phyloP scores from a whole-genome alignment of 495 filamentous ascomycete species.

The Neurospora cerealis region DNA sequence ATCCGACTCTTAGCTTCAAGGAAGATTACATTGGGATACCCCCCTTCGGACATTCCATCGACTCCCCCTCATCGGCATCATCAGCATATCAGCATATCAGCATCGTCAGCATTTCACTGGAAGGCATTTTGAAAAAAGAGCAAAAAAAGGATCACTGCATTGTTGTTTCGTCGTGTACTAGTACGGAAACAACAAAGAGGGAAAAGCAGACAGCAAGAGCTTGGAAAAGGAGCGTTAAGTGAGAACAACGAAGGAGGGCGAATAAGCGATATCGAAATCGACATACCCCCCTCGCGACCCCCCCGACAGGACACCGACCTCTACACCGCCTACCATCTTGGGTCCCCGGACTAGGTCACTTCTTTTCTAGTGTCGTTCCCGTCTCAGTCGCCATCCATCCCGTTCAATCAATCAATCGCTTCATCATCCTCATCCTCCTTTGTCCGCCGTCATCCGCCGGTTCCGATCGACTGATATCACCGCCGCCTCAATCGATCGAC shows the following conservation, averaged over 20 bases:
- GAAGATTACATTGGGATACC: constrained; percentile 1
- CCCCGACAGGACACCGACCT: background rate
- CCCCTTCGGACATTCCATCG: background rate
- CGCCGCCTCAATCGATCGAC: background rate
- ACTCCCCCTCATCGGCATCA: background rate
- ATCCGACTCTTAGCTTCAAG: constrained; percentile 6
- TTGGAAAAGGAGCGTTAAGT: background rate
- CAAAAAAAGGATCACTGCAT: background rate
- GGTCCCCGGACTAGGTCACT: background rate
- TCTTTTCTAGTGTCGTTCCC: background rate
- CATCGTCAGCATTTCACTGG: background rate
- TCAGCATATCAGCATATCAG: background rate
- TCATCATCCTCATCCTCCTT: background rate
- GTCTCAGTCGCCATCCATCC: background rate
- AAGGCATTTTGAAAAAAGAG: background rate
- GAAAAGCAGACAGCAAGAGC: background rate
- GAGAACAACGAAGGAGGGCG: background rate
- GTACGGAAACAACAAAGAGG: background rate
- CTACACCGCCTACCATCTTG: background rate
- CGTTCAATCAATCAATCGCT: background rate
- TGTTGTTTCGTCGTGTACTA: background rate
- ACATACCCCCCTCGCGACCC: background rate
- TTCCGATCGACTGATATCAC: background rate
- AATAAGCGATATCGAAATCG: background rate
- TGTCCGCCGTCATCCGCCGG: background rate